These are phyloP conservation scores for Zalaria obscura DNA, from an alignment of 2,329 filamentous ascomycete genomes.

Conservation along the genomic window DNA sequence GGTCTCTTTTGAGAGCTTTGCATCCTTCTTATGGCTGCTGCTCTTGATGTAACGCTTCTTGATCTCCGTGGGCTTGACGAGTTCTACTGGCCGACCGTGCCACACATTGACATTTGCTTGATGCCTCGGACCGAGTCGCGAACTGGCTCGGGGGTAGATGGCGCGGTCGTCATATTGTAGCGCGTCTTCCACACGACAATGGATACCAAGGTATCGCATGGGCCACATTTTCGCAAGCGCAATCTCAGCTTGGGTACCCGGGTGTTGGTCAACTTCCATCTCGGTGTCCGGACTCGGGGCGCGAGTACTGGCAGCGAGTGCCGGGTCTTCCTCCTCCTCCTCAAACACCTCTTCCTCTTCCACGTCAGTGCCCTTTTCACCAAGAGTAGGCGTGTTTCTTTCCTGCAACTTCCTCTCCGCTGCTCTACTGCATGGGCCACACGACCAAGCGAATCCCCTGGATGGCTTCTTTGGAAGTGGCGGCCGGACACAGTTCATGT, in stretches of 20 bases:
- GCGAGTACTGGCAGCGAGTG: slow-evolving; percentile 47
- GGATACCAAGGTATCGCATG: slow-evolving; percentile 87
- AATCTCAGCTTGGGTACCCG: slow-evolving; percentile 70
- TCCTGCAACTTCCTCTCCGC: slow-evolving; percentile 88
- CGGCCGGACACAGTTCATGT: slow-evolving; percentile 95
- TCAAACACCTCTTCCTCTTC: slow-evolving; percentile 51
- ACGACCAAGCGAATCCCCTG: slow-evolving; percentile 95
- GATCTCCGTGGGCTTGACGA: slow-evolving; percentile 74
- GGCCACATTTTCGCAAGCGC: slow-evolving; percentile 92
- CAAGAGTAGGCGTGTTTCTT: slow-evolving; percentile 64
- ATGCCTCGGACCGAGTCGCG: slow-evolving; percentile 77
- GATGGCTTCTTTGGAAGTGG: slow-evolving; percentile 91
- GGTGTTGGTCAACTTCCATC: slow-evolving; percentile 42
- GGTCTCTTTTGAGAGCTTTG: slow-evolving; percentile 66
- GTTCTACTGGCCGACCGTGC: slow-evolving; percentile 76
- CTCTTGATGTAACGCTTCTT: slow-evolving; percentile 61
- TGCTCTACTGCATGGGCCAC: slow-evolving; percentile 87
- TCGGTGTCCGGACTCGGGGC: slow-evolving; percentile 33
- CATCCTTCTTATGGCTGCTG: slow-evolving; percentile 54
- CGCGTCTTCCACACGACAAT: slow-evolving; percentile 89
- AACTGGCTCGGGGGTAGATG: slow-evolving; percentile 91
- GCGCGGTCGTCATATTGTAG: slow-evolving; percentile 87
- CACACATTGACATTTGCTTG: slow-evolving; percentile 77
- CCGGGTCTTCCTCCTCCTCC: slow-evolving; percentile 54
- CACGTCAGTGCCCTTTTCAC: slow-evolving; percentile 35